phyloP scores from a whole-genome alignment of 129 eudicot species.

The Flaveria ramosissima region DNA sequence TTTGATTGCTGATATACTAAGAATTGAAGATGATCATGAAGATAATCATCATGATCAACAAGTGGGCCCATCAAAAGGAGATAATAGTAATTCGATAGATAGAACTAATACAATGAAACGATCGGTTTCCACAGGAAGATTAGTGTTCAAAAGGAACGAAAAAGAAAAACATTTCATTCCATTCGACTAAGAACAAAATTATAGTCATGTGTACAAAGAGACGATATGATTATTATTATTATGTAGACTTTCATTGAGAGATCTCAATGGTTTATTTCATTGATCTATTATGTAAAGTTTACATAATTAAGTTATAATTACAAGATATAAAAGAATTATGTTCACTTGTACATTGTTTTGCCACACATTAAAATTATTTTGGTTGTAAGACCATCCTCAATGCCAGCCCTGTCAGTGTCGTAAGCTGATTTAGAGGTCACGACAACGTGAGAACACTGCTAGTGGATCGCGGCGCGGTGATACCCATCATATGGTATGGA shows the following conservation, averaged over 20 bases:
- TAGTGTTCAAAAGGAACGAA: slow-evolving; percentile 38
- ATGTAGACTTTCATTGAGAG: neutral
- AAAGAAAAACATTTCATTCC: slow-evolving; percentile 36
- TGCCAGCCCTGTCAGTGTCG: too few relatives aligned
- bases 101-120: slow-evolving; percentile 37
- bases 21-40: slow-evolving; percentile 45
- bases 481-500: too few relatives aligned
- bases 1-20: slow-evolving; percentile 58
- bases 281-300: slow-evolving; percentile 2
- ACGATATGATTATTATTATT: slow-evolving; percentile 5
- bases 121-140: slow-evolving; percentile 28
- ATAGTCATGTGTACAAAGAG: slow-evolving; percentile 37
- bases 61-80: slow-evolving; percentile 37
- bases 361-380: too few relatives aligned
- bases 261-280: slow-evolving; percentile 23
- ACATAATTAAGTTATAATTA: slow-evolving; percentile 12
- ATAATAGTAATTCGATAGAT: slow-evolving; percentile 25
- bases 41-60: slow-evolving; percentile 18
- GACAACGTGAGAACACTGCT: too few relatives aligned
- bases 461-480: too few relatives aligned
- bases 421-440: too few relatives aligned
- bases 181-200: slow-evolving; percentile 25
- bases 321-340: neutral
- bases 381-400: too few relatives aligned
- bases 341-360: neutral